Evolutionary conservation across 768 basidiomycete species (phyloP).

Genomic region (Mycena crocata): DNA sequence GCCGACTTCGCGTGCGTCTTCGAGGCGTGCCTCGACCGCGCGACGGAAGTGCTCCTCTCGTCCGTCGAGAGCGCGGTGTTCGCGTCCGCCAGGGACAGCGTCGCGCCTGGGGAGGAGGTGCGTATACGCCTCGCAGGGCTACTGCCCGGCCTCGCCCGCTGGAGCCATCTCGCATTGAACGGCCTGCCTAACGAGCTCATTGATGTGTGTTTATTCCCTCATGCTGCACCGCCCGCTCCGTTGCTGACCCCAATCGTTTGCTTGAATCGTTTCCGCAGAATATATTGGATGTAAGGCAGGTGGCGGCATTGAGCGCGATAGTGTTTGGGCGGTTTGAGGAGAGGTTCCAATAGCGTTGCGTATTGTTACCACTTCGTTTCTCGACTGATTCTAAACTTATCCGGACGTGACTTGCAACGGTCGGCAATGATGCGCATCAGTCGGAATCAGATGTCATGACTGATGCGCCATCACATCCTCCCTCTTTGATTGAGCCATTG

Average conservation of each 20-base stretch:
- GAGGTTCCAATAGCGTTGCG: conserved; percentile 46
- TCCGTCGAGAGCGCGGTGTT: conserved; percentile 78
- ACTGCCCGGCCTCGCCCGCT: conserved; percentile 82
- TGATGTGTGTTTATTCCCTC: conserved; percentile 67
- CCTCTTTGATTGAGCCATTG: no score
- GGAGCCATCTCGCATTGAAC: conserved; percentile 78
- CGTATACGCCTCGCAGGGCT: conserved; percentile 81
- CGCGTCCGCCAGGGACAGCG: conserved; percentile 36
- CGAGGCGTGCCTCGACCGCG: conserved; percentile 77
- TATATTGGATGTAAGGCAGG: conserved; percentile 71
- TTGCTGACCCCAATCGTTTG: no score
- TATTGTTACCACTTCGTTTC: conserved; percentile 2
- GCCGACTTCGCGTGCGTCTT: conserved; percentile 79
- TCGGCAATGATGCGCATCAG: no score
- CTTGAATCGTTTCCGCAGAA: conserved; percentile 53
- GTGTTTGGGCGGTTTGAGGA: conserved; percentile 78
- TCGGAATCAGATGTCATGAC: no score
- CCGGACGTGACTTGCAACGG: no score
- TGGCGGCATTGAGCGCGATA: conserved; percentile 77
- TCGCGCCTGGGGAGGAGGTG: conserved; percentile 50
- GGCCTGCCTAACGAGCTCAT: conserved; percentile 83
- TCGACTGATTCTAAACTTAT: not conserved
- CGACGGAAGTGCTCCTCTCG: conserved; percentile 71
- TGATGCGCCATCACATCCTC: no score
- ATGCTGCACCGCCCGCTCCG: not conserved